Conservation (phyloP, 257 asterid species). For the Osmanthus fragrans region DNA sequence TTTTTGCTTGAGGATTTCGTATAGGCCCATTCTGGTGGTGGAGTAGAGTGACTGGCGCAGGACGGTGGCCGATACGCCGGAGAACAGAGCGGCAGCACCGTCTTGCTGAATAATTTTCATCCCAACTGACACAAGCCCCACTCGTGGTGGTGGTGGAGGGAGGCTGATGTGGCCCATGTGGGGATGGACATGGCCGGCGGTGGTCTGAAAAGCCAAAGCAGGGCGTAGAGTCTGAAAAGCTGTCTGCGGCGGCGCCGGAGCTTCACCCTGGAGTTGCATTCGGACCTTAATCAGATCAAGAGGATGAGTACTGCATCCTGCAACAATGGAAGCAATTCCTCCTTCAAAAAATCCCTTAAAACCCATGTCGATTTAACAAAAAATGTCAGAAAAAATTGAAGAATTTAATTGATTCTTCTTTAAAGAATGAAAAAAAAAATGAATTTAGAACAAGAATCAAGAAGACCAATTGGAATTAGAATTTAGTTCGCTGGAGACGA, state of each 20-base stretch:
- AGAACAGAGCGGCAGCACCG: conserved; percentile 53
- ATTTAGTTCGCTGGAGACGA: conserved; percentile 88
- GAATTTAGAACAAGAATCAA: not conserved
- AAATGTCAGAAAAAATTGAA: not conserved
- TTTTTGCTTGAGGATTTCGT: conserved; percentile 58
- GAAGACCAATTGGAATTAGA: conserved; percentile 57
- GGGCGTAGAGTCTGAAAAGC: conserved; percentile 42
- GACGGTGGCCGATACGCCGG: conserved; percentile 74
- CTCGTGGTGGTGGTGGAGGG: conserved; percentile 31
- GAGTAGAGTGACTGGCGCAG: conserved; percentile 65
- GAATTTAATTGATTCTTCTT: not conserved
- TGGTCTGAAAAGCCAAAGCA: conserved; percentile 35
- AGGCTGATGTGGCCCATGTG: conserved; percentile 19
- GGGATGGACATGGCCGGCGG: conserved; percentile 4
- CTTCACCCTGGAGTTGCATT: conserved; percentile 67
- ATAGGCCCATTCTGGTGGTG: conserved; percentile 72
- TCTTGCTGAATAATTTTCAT: conserved; percentile 49
- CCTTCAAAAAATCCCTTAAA: conserved; percentile 62
- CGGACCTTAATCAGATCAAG: conserved; percentile 58
- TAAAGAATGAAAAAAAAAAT: conserved; percentile 4
- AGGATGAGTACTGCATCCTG: conserved; percentile 68
- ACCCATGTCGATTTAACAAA: conserved; percentile 28
- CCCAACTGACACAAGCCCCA: conserved; percentile 52
- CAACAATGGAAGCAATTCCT: conserved; percentile 62
- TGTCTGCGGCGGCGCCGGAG: conserved; percentile 2